Base-by-base conservation (phyloP, 192 early-diverging fungal genomes). In the Chytriomyces sp. region DNA sequence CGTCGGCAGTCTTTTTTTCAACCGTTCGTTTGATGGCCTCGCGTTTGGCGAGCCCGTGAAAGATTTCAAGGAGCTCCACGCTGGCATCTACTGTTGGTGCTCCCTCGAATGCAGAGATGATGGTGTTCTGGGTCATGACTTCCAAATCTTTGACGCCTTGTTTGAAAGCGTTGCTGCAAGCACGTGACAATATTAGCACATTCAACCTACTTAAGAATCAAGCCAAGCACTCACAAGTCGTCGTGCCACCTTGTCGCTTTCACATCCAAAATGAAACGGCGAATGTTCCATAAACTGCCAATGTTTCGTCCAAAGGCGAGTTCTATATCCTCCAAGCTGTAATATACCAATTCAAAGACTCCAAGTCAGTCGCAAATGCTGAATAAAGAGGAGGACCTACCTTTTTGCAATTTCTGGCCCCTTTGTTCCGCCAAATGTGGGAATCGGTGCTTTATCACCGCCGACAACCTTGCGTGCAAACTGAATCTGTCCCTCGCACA, bases 401-500 rank as follows among this genome's bases (percentile, higher is more conserved):
- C 87, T 89, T 57, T 89, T 89, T 6, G 78, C 82, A 64, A 91
- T 89, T 71, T 91, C 89, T 13, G 83, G 86, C 28, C 89, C 89
- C n/a, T 83, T 69, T 18, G 83, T 83, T 50, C 89, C 89, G 7
- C 89, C 87, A 78, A 91, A 91, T 11, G 84, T 69, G 8, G 89
- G 89, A 75, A 91, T 87, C 10, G 88, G 85, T 10, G 82, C 78
- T 73, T 90, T 91, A 50, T 90, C 86, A 6, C 86, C 84, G 3
- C 85, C 87, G 44, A 79, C 78, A 13, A 89, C 65, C 65, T 91
- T 91, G 43, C 89, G 73, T 48, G 89, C 83, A 79, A 91, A 91
- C 70, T 91, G 89, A 77, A 91, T 87, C 77, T 91, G 89, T 11
- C 89, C 87, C 74, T 91, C 89, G 70, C 89, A 91, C 6, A 91